Percentiles rank a stretch among this genome's conserved stretches.
Evolutionary conservation across 1,139 yeast genomes (phyloP).

Genomic region (Debaryomycetaceae sp.): DNA sequence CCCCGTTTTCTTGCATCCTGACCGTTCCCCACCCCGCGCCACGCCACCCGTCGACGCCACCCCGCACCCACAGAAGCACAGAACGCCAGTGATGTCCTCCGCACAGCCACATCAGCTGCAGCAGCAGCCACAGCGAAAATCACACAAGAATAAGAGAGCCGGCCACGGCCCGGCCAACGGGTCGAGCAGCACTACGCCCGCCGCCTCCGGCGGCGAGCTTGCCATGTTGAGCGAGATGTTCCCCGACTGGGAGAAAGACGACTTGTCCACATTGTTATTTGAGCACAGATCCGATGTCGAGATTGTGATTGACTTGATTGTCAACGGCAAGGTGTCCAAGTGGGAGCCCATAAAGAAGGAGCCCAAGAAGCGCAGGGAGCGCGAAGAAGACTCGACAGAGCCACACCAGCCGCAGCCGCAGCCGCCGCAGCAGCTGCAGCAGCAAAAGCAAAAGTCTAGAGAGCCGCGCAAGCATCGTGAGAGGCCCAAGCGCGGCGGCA

Average conservation of each 20-base stretch:
- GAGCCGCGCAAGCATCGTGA: constrained; percentile 12
- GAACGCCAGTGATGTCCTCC: constrained; percentile 4
- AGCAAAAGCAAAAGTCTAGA: constrained; percentile 9
- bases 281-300: constrained; percentile 75
- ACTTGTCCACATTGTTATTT: constrained; percentile 66
- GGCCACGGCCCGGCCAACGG: constrained; percentile 8
- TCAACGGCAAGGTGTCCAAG: constrained; percentile 67
- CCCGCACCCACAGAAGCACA: background rate
- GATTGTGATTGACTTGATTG: constrained; percentile 78
- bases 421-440: constrained; percentile 6
- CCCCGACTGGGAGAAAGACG: constrained; percentile 93
- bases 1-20: too few relatives aligned
- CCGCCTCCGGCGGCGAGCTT: constrained; percentile 28
- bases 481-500: constrained; percentile 7
- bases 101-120: too few relatives aligned
- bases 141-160: constrained; percentile 32
- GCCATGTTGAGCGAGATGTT: constrained; percentile 75
- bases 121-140: constrained; percentile 29
- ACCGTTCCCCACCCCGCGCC: too few relatives aligned
- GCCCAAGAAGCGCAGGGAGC: constrained; percentile 41
- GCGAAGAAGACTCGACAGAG: constrained; percentile 14
- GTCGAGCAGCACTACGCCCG: constrained; percentile 14
- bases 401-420: constrained; percentile 7
- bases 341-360: constrained; percentile 57
- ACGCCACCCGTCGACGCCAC: constrained; percentile 8